Evolutionary conservation across 2,329 filamentous ascomycete genomes (phyloP).

Genomic region (Aspergillus ustus): DNA sequence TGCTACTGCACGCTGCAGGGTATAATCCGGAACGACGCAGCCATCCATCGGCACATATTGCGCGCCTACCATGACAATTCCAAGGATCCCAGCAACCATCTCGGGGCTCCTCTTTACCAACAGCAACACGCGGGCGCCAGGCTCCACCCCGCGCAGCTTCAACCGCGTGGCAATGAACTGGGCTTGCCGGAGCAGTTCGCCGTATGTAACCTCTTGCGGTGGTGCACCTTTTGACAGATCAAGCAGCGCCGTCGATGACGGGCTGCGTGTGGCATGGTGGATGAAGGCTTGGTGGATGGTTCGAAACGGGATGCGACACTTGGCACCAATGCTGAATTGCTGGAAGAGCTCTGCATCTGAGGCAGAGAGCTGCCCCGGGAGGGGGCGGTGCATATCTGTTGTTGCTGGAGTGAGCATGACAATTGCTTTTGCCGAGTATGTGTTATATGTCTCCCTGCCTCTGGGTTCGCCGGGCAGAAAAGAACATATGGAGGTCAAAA

Average conservation of each 20-base stretch:
- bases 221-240: conserved; percentile 1
- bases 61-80: conserved; percentile 14
- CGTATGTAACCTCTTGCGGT: conserved; percentile 11
- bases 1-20: conserved; percentile 8
- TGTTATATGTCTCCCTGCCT: neutral
- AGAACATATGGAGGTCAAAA: too few species aligned
- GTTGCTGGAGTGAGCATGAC: neutral
- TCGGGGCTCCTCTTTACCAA: conserved; percentile 12
- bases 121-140: conserved; percentile 8
- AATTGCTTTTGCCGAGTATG: neutral
- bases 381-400: neutral
- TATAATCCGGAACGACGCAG: conserved; percentile 16
- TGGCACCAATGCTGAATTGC: conserved; percentile 5
- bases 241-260: conserved; percentile 1
- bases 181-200: conserved; percentile 12
- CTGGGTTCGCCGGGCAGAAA: neutral
- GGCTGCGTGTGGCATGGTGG: conserved; percentile 6
- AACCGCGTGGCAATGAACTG: conserved; percentile 12
- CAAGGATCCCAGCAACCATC: conserved; percentile 19
- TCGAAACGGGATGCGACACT: conserved; percentile 3
- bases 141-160: neutral
- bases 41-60: conserved; percentile 20
- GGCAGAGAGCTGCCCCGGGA: neutral
- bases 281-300: conserved; percentile 18
- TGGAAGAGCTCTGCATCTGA: conserved; percentile 5